These are phyloP conservation scores for Perilla frutescens DNA, from an alignment of 257 asterid genomes.

Conservation along the genomic window DNA sequence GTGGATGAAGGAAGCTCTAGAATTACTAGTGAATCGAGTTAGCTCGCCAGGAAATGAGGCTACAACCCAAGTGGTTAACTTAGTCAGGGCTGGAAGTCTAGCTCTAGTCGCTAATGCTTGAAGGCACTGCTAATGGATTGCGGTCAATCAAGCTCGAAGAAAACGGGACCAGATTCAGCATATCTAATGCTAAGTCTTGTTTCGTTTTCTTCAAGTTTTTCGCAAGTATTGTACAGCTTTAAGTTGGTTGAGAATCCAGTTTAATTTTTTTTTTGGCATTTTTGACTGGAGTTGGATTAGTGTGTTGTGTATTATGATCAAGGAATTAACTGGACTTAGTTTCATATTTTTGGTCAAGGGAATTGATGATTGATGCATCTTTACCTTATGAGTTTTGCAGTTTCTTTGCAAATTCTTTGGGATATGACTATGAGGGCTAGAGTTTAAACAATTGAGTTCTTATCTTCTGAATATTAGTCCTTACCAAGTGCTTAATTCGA, in stretches of 20 bases:
- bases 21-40: slow-evolving; percentile 45
- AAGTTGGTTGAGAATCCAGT: neutral
- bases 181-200: slow-evolving; percentile 17
- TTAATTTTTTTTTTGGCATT: neutral
- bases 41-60: slow-evolving; percentile 25
- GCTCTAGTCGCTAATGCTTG: slow-evolving; percentile 40
- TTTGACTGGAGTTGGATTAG: too few species aligned
- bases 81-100: slow-evolving; percentile 33
- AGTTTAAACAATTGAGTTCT: too few species aligned
- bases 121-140: neutral
- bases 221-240: slow-evolving; percentile 38
- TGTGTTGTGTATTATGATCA: too few species aligned
- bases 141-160: neutral
- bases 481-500: too few species aligned
- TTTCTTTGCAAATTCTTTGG: too few species aligned
- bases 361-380: too few species aligned
- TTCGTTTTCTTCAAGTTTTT: slow-evolving; percentile 30
- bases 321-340: too few species aligned
- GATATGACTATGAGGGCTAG: too few species aligned
- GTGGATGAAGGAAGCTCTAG: slow-evolving; percentile 72
- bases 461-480: too few species aligned
- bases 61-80: slow-evolving; percentile 26
- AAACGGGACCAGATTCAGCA: slow-evolving; percentile 29
- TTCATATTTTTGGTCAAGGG: too few species aligned
- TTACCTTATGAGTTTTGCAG: too few species aligned